Evolutionary conservation across 2,329 filamentous ascomycete genomes (phyloP).

Genomic region (Alternaria gansuensis): DNA sequence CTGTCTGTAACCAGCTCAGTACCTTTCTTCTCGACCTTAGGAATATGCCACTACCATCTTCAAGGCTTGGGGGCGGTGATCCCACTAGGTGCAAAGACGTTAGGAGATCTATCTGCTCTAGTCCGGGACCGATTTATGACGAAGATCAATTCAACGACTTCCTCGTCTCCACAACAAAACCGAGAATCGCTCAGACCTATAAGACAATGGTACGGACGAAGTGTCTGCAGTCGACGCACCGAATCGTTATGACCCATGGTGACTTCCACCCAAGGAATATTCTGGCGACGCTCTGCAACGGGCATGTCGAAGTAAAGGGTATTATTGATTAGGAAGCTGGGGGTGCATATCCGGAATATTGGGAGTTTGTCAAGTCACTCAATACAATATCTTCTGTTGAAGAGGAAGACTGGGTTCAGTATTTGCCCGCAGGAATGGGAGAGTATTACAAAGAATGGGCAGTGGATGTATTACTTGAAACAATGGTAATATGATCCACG

Average conservation of each 20-base stretch:
- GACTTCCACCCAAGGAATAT: constrained; percentile 5
- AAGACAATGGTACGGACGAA: no score
- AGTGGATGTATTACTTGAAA: no score
- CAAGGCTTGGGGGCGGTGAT: no score
- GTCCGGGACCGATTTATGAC: background rate
- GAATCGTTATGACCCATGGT: constrained; percentile 6
- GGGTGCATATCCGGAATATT: constrained; percentile 3
- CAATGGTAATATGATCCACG: no score
- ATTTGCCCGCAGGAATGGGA: no score
- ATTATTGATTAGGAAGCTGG: constrained; percentile 6
- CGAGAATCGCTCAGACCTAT: background rate
- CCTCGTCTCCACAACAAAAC: constrained; percentile 4
- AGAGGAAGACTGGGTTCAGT: no score
- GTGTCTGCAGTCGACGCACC: no score
- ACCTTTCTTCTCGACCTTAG: no score
- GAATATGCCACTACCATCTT: no score
- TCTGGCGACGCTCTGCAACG: background rate
- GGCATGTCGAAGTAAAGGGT: background rate
- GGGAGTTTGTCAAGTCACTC: constrained; percentile 9
- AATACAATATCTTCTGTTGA: no score
- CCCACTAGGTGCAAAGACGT: constrained; percentile 4
- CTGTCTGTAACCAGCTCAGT: no score
- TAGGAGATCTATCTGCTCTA: background rate
- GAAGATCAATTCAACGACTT: constrained; percentile 7
- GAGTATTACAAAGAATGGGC: no score